Conservation (phyloP, 371 early-diverging fungal genomes). For the Coemansia sp. region DNA sequence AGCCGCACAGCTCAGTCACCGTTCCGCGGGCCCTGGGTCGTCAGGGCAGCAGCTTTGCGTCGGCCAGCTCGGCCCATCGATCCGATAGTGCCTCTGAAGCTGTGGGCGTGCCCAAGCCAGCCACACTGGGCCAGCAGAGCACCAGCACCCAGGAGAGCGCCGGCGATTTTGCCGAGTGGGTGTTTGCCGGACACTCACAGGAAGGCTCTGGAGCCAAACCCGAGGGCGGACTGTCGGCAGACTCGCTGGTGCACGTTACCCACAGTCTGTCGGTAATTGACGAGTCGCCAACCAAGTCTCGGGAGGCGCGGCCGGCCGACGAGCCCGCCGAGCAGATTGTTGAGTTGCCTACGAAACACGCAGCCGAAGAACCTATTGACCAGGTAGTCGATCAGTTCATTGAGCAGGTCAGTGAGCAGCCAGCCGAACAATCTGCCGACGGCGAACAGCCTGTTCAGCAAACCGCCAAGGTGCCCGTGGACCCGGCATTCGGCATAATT, state of each 20-base stretch:
- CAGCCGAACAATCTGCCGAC: no score
- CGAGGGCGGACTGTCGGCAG: slow-evolving; percentile 18
- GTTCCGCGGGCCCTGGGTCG: slow-evolving; percentile 3
- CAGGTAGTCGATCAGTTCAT: no score
- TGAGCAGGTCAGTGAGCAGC: no score
- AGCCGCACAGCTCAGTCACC: slow-evolving; percentile 4
- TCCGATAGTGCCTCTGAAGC: slow-evolving; percentile 4
- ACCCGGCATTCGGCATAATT: no score
- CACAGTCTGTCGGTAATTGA: slow-evolving; percentile 15
- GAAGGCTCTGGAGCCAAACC: slow-evolving; percentile 5
- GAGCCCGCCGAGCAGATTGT: not conserved
- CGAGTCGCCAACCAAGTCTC: slow-evolving; percentile 12
- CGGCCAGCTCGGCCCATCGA: slow-evolving; percentile 12
- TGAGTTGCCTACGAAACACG: not conserved
- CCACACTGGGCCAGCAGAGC: not conserved
- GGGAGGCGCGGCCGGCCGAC: not conserved
- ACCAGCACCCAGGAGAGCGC: slow-evolving; percentile 4
- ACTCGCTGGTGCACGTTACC: slow-evolving; percentile 33
- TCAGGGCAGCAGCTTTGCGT: slow-evolving; percentile 21
- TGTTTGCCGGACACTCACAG: slow-evolving; percentile 34
- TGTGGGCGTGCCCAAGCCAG: not conserved
- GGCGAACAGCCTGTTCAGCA: no score
- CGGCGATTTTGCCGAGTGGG: slow-evolving; percentile 41
- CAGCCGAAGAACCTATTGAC: no score
- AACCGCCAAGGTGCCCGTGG: no score